Base-by-base conservation (phyloP, 495 filamentous ascomycete species). In the Tuber calosporum region DNA sequence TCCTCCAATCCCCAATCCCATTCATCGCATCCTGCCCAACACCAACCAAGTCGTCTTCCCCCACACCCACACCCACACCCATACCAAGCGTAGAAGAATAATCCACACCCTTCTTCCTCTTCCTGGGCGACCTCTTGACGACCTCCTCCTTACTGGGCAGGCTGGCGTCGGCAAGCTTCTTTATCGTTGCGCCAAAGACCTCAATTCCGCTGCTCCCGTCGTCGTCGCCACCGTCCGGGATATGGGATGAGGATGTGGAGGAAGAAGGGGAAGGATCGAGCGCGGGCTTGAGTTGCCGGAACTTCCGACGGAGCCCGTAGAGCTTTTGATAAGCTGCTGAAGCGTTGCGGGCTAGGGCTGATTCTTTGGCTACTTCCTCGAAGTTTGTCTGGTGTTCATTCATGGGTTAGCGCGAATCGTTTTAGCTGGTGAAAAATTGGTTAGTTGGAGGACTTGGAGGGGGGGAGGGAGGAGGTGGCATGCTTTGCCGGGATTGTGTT, bases 291-390 rank as follows among this genome's bases (percentile, higher is more conserved):
- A 15, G 2, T 30, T 62, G 53, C n/a, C 69, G 40, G 69, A 58
- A 71, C 58, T 62, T 71, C 9, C 69, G 69, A 9, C 58, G 45
- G 43, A 71, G 37, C n/a, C 38, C 17, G 20, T 53, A 71, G 38
- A 71, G 42, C 69, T 48, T 71, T n/a, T 71, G 37, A 53, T 71
- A 71, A 5, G 69, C 69, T 22, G 40, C 26, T 37, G 69, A 34
- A 1, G 69, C 41, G 43, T 53, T 71, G 38, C 26, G 40, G 26
- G n/a, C 39, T 34, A 58, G 69, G 3, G 69, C 30, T 17, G 69
- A 71, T 53, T 71, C 43, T 22, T 71, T 71, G 45, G 69, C 69
- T 22, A 71, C 69, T 36, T 71, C 26, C 20, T 71, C 69, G 26
- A 71, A 71, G 69, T 71, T 71, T 19, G 34, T 48, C 69, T 71